These are phyloP conservation scores for Citrus cavaleriei DNA, from an alignment of 345 rosid species.

Conservation along the genomic window DNA sequence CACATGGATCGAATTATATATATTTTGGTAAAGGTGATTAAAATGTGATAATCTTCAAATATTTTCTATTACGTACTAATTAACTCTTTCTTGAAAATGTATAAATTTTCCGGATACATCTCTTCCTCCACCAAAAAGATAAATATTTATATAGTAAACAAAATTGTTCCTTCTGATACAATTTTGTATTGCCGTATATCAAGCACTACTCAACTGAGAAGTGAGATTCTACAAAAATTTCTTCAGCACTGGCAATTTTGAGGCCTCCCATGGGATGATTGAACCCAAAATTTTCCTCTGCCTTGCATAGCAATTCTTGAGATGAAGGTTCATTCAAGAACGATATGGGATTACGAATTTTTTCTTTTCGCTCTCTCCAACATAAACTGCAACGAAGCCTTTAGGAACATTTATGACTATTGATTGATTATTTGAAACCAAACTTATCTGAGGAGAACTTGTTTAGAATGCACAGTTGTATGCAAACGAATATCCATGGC, in stretches of 20 bases:
- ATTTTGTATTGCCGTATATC: not conserved
- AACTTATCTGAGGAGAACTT: slow-evolving; percentile 4
- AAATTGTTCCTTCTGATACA: slow-evolving; percentile 3
- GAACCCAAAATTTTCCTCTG: slow-evolving; percentile 43
- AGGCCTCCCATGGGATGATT: slow-evolving; percentile 37
- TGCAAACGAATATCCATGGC: slow-evolving; percentile 12
- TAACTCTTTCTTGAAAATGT: not conserved
- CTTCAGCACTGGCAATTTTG: slow-evolving; percentile 41
- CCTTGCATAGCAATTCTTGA: slow-evolving; percentile 14
- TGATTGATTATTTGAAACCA: slow-evolving; percentile 2
- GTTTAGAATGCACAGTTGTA: slow-evolving; percentile 12
- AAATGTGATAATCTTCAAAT: not conserved
- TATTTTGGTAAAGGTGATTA: too few species aligned
- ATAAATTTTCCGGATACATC: not conserved
- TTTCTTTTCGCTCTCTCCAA: slow-evolving; percentile 27
- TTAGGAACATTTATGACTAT: not conserved
- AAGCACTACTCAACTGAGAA: slow-evolving; percentile 6
- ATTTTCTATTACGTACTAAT: not conserved
- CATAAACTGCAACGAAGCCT: slow-evolving; percentile 12
- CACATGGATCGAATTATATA: too few species aligned
- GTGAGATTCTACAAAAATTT: slow-evolving; percentile 24
- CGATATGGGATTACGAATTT: slow-evolving; percentile 24
- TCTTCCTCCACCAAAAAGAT: not conserved
- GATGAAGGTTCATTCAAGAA: slow-evolving; percentile 24
- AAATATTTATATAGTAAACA: slow-evolving; percentile 12